Evolutionary conservation across 2,329 filamentous ascomycete genomes (phyloP), one percentile per base, ranked within the genome.

Genomic region (Didymella segeticola): DNA sequence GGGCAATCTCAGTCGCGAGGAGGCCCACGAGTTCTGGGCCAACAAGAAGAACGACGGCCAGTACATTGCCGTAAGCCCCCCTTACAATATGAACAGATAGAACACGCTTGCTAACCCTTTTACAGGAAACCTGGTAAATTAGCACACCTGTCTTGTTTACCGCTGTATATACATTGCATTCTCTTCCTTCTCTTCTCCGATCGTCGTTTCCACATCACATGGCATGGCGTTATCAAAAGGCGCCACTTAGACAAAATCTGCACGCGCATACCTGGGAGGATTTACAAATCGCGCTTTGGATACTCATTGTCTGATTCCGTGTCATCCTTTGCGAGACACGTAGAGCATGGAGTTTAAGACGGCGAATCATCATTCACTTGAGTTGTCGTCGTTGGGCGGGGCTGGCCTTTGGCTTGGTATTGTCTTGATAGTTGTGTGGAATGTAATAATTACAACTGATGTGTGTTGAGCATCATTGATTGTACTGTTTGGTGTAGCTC

Each of bases 41-140:
- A 82, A 90, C 66, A 98, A 98, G 86, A 93, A 89, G 80, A 89
- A 92, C 63, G 91, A 87, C 22, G 93, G 93, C 4, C 93, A 97
- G 78, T 99, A 97, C 74, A 96, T 97, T 82, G 91, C 93, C 54
- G 93, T 78, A 68, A 75, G 75, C 69, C 9, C 10, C 2, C 9
- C 8, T 17, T 3, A n/a, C 2, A 9, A 22, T 2, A 5, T 9
- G 2, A 4, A 4, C 11, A 1, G 2, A 3, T 0, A 3, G 17
- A n/a, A n/a, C 11, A 22, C 3, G 15, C 34, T 7, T 5, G n/a
- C 48, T 56, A 23, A 56, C 34, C 4, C 6, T 1, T 34, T 1
- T 1, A 11, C 29, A 56, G 53, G 53, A 56, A 49, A 56, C 53
- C 7, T 56, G 53, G 53, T 56, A 56, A 31, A 52, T n/a, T 8